Evolutionary conservation across 371 early-diverging fungal genomes (phyloP).

Genomic region (Zancudomyces culisetae): DNA sequence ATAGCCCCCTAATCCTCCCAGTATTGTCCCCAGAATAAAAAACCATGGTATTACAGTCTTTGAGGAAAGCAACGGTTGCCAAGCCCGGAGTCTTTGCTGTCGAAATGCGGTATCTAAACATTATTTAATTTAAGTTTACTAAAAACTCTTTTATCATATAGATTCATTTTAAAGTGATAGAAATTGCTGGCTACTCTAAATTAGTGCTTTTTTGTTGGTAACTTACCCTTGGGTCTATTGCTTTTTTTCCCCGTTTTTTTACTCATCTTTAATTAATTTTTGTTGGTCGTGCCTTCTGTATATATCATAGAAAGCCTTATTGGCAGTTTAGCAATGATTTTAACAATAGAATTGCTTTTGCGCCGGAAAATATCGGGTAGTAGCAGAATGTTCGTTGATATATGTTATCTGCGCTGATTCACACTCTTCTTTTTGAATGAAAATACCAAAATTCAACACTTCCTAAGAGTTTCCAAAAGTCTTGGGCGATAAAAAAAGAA

Average conservation of each 20-base stretch:
- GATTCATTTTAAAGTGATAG: background rate
- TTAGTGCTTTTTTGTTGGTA: background rate
- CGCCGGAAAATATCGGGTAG: no score
- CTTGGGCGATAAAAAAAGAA: no score
- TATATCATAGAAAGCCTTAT: no score
- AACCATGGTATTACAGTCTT: conserved; percentile 82
- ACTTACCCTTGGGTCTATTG: background rate
- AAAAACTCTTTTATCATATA: background rate
- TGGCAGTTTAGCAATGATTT: no score
- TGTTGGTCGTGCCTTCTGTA: no score
- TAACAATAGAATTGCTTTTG: no score
- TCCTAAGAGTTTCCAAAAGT: no score
- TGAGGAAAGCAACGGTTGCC: conserved; percentile 94
- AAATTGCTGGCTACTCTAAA: no score
- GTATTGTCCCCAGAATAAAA: conserved; percentile 73
- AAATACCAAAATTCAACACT: no score
- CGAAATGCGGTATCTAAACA: conserved; percentile 76
- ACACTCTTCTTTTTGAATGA: no score
- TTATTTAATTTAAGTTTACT: background rate
- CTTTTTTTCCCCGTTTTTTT: background rate
- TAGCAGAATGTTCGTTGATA: no score
- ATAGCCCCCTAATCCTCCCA: conserved; percentile 77
- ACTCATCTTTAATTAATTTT: background rate
- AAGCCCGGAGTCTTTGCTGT: conserved; percentile 91
- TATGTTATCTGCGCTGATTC: no score